These are phyloP conservation scores for Lepidopterella palustris DNA, from an alignment of 495 filamentous ascomycete genomes.

Conservation along the genomic window DNA sequence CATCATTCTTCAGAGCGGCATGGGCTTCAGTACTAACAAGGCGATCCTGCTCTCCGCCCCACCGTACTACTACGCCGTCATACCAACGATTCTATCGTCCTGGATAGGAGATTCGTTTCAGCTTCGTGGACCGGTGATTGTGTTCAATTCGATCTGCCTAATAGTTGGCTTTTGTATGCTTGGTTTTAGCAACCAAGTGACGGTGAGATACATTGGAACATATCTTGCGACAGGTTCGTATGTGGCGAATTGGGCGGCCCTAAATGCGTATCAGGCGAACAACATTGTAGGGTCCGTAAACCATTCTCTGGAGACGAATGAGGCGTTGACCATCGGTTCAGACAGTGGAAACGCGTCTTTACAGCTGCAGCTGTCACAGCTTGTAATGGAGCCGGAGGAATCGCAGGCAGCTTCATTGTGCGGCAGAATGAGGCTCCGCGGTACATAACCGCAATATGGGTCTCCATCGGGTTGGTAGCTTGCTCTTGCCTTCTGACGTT, in stretches of 20 bases:
- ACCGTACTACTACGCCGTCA: slow-evolving; percentile 69
- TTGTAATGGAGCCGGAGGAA: slow-evolving; percentile 67
- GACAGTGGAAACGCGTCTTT: slow-evolving; percentile 72
- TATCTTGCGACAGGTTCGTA: slow-evolving; percentile 74
- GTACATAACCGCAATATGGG: slow-evolving; percentile 66
- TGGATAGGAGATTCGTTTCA: slow-evolving; percentile 58
- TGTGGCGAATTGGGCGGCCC: slow-evolving; percentile 71
- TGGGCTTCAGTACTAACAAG: slow-evolving; percentile 61
- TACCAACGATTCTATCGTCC: slow-evolving; percentile 66
- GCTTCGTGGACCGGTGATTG: slow-evolving; percentile 61
- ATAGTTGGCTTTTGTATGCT: slow-evolving; percentile 69
- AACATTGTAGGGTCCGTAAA: slow-evolving; percentile 51
- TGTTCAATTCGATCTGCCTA: slow-evolving; percentile 66
- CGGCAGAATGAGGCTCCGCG: slow-evolving; percentile 58
- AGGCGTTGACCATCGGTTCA: slow-evolving; percentile 5
- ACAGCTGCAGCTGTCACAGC: slow-evolving; percentile 62
- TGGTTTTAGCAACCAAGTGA: slow-evolving; percentile 60
- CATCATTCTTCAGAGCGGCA: slow-evolving; percentile 62
- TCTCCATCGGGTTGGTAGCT: slow-evolving; percentile 55
- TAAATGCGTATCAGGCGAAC: slow-evolving; percentile 66
- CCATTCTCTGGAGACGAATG: not conserved
- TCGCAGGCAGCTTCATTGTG: slow-evolving; percentile 72
- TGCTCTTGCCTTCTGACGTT: not conserved
- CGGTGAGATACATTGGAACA: slow-evolving; percentile 65
- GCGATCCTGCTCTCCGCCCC: slow-evolving; percentile 68